Conservation (phyloP, 768 basidiomycete genomes). For the Mycena galopus region DNA sequence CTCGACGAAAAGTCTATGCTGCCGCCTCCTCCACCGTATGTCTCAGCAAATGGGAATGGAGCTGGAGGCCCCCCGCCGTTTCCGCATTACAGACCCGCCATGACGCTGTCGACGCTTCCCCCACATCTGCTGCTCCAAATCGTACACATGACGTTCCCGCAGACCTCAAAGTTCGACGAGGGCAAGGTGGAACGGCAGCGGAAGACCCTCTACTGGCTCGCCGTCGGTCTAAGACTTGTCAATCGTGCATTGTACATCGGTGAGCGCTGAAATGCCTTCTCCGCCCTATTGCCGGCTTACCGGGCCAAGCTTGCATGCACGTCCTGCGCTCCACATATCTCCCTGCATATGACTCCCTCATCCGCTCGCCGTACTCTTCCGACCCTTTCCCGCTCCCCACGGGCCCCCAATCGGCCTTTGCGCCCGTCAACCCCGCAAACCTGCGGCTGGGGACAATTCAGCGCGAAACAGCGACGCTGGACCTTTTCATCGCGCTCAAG, state of each 20-base stretch:
- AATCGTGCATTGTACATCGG: slow-evolving; percentile 78
- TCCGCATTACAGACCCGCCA: slow-evolving; percentile 28
- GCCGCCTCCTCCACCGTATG: slow-evolving; percentile 34
- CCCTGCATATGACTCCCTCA: slow-evolving; percentile 69
- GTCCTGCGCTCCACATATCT: slow-evolving; percentile 83
- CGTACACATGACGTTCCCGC: slow-evolving; percentile 75
- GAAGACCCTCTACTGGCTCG: slow-evolving; percentile 80
- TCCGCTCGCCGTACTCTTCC: slow-evolving; percentile 78
- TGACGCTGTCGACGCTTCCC: slow-evolving; percentile 57
- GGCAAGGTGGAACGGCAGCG: slow-evolving; percentile 67
- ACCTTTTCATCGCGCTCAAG: slow-evolving; percentile 85
- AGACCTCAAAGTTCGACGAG: slow-evolving; percentile 50
- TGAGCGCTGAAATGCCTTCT: slow-evolving; percentile 42
- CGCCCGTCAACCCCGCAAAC: slow-evolving; percentile 36
- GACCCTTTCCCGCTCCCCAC: slow-evolving; percentile 79
- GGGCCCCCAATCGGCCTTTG: slow-evolving; percentile 40
- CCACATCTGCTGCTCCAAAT: slow-evolving; percentile 77
- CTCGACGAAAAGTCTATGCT: slow-evolving; percentile 37
- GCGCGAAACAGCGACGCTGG: slow-evolving; percentile 81
- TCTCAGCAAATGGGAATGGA: slow-evolving; percentile 27
- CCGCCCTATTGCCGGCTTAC: slow-evolving; percentile 2
- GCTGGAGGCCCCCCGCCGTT: slow-evolving; percentile 42
- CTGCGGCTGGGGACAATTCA: slow-evolving; percentile 62
- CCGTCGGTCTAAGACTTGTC: slow-evolving; percentile 71
- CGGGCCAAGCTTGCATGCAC: slow-evolving; percentile 77